These are phyloP conservation scores for Nelumbo lutea DNA, from an alignment of 164 flowering plant species.

Conservation along the genomic window DNA sequence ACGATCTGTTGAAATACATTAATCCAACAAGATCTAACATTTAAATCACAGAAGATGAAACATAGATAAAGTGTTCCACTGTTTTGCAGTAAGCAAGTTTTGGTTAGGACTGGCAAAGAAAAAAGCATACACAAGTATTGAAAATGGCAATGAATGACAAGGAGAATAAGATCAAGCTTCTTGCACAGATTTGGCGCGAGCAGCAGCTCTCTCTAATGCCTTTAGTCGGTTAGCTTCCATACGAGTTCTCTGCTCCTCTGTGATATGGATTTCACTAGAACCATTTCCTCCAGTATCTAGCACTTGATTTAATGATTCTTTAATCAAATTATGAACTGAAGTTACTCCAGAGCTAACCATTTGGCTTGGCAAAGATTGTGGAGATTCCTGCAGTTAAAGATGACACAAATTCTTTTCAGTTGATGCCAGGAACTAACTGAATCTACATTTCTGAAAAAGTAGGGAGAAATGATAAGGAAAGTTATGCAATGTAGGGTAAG, in stretches of 20 bases:
- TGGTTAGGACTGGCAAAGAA: background rate
- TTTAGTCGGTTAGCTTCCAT: constrained; percentile 63
- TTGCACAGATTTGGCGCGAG: constrained; percentile 23
- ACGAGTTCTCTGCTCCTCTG: constrained; percentile 59
- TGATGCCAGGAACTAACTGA: background rate
- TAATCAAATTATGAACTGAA: constrained; percentile 8
- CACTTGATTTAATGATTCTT: constrained; percentile 14
- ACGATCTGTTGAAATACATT: too few species aligned
- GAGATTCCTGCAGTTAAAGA: constrained; percentile 30
- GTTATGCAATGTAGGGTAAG: background rate
- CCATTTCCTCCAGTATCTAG: constrained; percentile 12
- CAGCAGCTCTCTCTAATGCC: constrained; percentile 71
- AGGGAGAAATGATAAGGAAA: background rate
- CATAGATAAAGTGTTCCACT: background rate
- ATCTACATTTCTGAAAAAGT: background rate
- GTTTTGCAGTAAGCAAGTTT: too few species aligned
- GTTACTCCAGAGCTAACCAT: constrained; percentile 8
- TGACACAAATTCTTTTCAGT: background rate
- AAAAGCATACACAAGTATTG: constrained; percentile 1
- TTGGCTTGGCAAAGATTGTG: constrained; percentile 9
- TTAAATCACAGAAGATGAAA: background rate
- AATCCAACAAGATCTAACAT: too few species aligned
- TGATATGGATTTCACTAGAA: constrained; percentile 16
- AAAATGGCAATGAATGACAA: background rate
- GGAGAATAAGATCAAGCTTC: constrained; percentile 17